Evolutionary conservation across 2,329 filamentous ascomycete species (phyloP).

Genomic region (Aspergillus versicolor): DNA sequence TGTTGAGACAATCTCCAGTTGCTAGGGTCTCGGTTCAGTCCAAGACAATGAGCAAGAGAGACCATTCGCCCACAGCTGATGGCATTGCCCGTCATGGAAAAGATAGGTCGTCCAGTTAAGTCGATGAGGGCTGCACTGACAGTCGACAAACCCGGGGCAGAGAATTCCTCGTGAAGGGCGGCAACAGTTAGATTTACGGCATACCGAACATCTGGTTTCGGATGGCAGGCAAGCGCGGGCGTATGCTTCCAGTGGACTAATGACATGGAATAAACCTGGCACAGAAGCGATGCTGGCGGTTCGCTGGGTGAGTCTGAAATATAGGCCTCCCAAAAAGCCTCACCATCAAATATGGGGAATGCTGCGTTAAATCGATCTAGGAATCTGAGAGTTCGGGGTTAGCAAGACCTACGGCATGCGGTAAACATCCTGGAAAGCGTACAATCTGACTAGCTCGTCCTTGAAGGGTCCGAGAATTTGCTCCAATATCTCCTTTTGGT

Average conservation of each 20-base stretch:
- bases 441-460: constrained; percentile 53
- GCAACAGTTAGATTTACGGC: constrained; percentile 63
- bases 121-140: constrained; percentile 60
- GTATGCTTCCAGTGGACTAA: constrained; percentile 59
- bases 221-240: constrained; percentile 44
- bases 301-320: constrained; percentile 45
- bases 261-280: constrained; percentile 59
- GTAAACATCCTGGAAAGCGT: constrained; percentile 28
- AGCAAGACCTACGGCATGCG: background rate
- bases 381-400: constrained; percentile 42
- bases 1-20: constrained; percentile 52
- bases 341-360: constrained; percentile 61
- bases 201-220: constrained; percentile 58
- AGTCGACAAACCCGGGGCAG: constrained; percentile 59
- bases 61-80: constrained; percentile 55
- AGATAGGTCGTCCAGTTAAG: constrained; percentile 59
- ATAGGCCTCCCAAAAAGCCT: constrained; percentile 53
- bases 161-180: constrained; percentile 60
- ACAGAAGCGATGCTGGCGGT: constrained; percentile 57
- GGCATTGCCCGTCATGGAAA: constrained; percentile 59
- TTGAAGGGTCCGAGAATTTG: constrained; percentile 58
- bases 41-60: constrained; percentile 56
- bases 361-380: constrained; percentile 58
- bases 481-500: constrained; percentile 56
- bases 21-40: constrained; percentile 55